Percentiles rank a stretch among this genome's conserved stretches.
Conservation (phyloP, 1,284 basidiomycete genomes). For the Nidula niveotomentosa region DNA sequence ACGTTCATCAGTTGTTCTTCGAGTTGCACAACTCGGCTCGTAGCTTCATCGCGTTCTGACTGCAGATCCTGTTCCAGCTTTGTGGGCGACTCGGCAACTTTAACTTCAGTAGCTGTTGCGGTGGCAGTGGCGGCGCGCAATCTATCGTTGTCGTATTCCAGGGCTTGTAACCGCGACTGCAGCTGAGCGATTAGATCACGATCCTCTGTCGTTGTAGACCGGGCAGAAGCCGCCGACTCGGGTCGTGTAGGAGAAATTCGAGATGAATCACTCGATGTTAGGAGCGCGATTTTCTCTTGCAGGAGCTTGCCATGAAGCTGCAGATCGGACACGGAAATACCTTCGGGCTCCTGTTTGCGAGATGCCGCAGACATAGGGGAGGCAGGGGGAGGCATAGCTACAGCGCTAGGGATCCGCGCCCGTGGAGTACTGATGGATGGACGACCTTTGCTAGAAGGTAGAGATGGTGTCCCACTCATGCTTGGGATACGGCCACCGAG, state of each 20-base stretch:
- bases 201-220: constrained; percentile 29
- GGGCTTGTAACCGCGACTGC: constrained; percentile 49
- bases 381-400: constrained; percentile 77
- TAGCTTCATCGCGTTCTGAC: constrained; percentile 46
- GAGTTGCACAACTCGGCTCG: constrained; percentile 38
- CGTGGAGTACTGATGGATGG: constrained; percentile 55
- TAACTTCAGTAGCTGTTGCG: constrained; percentile 2
- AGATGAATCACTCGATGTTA: constrained; percentile 25
- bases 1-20: constrained; percentile 46
- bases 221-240: constrained; percentile 27
- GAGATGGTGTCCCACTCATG: constrained; percentile 37
- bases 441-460: constrained; percentile 43
- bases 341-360: constrained; percentile 1
- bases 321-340: constrained; percentile 20
- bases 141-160: constrained; percentile 58
- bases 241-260: constrained; percentile 25
- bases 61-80: constrained; percentile 21
- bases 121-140: constrained; percentile 20
- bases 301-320: constrained; percentile 38
- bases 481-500: constrained; percentile 32
- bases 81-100: constrained; percentile 17
- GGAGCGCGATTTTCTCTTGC: constrained; percentile 50
- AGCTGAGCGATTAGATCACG: constrained; percentile 36
- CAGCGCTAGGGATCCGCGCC: constrained; percentile 65
- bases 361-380: constrained; percentile 43